A percentile compares a stretch with the other conserved stretches of the same genome.
These are phyloP conservation scores for Arthrobotrys sinensis DNA, from an alignment of 2,329 filamentous ascomycete genomes.

Conservation along the genomic window DNA sequence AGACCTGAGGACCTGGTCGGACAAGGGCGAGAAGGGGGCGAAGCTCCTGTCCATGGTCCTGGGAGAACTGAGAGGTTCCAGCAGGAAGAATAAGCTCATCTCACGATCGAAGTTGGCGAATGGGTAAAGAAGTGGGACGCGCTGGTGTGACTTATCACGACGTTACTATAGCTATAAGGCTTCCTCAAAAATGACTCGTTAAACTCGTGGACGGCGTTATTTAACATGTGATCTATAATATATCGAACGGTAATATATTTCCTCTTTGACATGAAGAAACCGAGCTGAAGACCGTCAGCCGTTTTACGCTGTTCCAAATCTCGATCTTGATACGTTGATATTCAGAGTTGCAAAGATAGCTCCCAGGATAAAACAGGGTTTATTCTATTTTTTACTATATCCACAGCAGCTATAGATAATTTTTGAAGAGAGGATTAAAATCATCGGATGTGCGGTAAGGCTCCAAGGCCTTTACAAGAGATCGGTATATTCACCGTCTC, in stretches of 20 bases:
- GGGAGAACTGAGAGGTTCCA: slow-evolving; percentile 51
- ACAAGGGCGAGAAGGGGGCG: slow-evolving; percentile 26
- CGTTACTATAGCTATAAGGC: slow-evolving; percentile 40
- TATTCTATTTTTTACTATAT: slow-evolving; percentile 53
- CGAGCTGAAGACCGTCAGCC: slow-evolving; percentile 28
- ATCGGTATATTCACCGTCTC: slow-evolving; percentile 31
- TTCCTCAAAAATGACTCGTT: slow-evolving; percentile 30
- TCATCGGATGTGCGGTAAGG: slow-evolving; percentile 13
- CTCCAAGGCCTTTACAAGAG: slow-evolving; percentile 25
- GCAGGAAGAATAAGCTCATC: slow-evolving; percentile 48
- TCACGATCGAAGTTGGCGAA: slow-evolving; percentile 40
- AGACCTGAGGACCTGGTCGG: slow-evolving; percentile 6
- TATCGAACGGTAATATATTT: slow-evolving; percentile 32
- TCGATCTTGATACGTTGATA: slow-evolving; percentile 3
- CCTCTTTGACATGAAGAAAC: slow-evolving; percentile 27
- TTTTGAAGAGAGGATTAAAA: slow-evolving; percentile 40
- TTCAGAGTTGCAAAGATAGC: slow-evolving; percentile 1
- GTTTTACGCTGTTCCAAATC: slow-evolving; percentile 2
- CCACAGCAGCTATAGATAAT: slow-evolving; percentile 35
- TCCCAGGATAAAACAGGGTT: slow-evolving; percentile 33
- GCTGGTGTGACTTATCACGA: slow-evolving; percentile 45
- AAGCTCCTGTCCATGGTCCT: slow-evolving; percentile 48
- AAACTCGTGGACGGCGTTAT: slow-evolving; percentile 8
- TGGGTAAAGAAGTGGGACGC: slow-evolving; percentile 21
- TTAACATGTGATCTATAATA: slow-evolving; percentile 45